phyloP scores from a whole-genome alignment of 805 yeast species.

The Saccharomycopsis microspora region DNA sequence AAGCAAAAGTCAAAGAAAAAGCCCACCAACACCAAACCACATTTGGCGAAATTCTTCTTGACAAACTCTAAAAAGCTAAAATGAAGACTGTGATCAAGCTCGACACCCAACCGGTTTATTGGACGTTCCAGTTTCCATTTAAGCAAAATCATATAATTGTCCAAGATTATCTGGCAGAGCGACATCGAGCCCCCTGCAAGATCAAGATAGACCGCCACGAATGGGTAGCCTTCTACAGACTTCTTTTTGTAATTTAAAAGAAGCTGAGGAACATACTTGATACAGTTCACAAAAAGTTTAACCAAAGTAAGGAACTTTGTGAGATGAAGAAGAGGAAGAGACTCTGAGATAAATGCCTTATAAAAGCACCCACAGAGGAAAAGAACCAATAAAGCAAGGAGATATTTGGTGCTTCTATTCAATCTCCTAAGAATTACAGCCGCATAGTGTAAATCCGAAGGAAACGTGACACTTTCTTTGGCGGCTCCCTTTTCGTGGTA shows the following conservation, averaged over 20 bases:
- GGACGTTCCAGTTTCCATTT: constrained; percentile 7
- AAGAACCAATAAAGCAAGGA: constrained; percentile 1
- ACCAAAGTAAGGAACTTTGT: constrained; percentile 14
- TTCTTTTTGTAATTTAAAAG: constrained; percentile 14
- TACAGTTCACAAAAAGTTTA: constrained; percentile 13
- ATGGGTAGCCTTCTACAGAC: constrained; percentile 15
- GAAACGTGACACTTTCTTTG: not conserved
- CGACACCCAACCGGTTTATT: constrained; percentile 13
- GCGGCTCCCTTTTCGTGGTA: not conserved
- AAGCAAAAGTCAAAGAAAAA: constrained; percentile 15
- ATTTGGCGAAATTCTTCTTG: constrained; percentile 16
- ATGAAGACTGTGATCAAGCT: constrained; percentile 13
- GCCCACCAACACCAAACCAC: constrained; percentile 15
- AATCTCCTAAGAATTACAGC: constrained; percentile 1
- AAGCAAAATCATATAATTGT: constrained; percentile 12
- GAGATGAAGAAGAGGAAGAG: constrained; percentile 6
- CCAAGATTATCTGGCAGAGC: constrained; percentile 11
- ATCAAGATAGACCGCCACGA: constrained; percentile 11
- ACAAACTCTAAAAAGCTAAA: constrained; percentile 14
- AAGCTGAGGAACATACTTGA: constrained; percentile 16
- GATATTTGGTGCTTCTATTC: constrained; percentile 7
- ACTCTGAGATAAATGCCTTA: constrained; percentile 10
- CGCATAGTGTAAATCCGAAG: constrained; percentile 2
- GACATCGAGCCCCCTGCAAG: constrained; percentile 12
- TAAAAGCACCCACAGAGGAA: constrained; percentile 4